Evolutionary conservation across 352 stramenopile genomes (phyloP).

Genomic region (Salisapilia sapeloensis): DNA sequence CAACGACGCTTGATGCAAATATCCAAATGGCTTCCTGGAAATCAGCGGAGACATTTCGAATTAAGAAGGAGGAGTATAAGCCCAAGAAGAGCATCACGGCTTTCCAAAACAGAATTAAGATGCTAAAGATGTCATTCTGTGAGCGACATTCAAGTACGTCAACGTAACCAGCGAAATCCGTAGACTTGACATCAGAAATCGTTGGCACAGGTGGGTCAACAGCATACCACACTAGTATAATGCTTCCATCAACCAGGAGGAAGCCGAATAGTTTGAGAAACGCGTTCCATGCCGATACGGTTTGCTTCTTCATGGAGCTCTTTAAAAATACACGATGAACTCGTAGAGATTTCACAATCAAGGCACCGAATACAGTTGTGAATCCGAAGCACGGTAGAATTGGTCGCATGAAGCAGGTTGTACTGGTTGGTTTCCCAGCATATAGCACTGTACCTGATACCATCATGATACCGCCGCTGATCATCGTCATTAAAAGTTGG

Average conservation of each 20-base stretch:
- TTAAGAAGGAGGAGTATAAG: slow-evolving; percentile 1
- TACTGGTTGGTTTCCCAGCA: slow-evolving; percentile 15
- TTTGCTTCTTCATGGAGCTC: slow-evolving; percentile 17
- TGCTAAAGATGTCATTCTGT: slow-evolving; percentile 15
- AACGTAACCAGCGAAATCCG: slow-evolving; percentile 11
- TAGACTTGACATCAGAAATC: slow-evolving; percentile 2
- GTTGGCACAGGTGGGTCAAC: slow-evolving; percentile 7
- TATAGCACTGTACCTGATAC: slow-evolving; percentile 17
- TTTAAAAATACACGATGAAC: slow-evolving; percentile 31
- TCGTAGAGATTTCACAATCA: slow-evolving; percentile 30
- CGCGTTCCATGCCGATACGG: slow-evolving; percentile 17
- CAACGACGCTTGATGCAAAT: slow-evolving; percentile 10
- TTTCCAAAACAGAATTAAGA: slow-evolving; percentile 23
- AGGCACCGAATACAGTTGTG: slow-evolving; percentile 28
- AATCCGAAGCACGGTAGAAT: slow-evolving; percentile 15
- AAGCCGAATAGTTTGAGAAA: slow-evolving; percentile 19
- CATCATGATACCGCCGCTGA: slow-evolving; percentile 30
- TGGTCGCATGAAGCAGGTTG: slow-evolving; percentile 15
- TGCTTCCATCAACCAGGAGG: slow-evolving; percentile 12
- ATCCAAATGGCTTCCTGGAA: slow-evolving; percentile 5
- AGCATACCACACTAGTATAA: slow-evolving; percentile 12
- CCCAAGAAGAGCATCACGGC: slow-evolving; percentile 14
- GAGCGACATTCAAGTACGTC: slow-evolving; percentile 11
- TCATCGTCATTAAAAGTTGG: slow-evolving; percentile 31
- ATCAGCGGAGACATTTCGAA: slow-evolving; percentile 2